Percentiles rank a stretch among this genome's conserved stretches.
Evolutionary conservation across 1,284 basidiomycete species (phyloP).

Genomic region (Moesziomyces aphidis): DNA sequence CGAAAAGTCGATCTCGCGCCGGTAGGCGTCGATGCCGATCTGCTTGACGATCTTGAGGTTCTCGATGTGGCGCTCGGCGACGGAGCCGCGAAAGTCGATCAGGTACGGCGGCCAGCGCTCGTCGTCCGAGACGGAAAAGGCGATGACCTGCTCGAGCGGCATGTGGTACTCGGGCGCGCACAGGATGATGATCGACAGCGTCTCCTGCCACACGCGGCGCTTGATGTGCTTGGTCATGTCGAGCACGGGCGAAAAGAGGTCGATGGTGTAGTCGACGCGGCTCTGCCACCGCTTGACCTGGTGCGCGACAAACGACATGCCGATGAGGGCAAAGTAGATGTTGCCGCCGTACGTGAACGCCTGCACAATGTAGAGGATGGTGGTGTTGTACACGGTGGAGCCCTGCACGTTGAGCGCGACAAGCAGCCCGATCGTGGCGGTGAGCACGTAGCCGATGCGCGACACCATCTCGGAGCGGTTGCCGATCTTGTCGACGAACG

Average conservation of each 20-base stretch:
- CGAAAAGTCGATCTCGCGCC: constrained; percentile 33
- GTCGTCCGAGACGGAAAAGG: constrained; percentile 74
- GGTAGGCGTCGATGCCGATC: constrained; percentile 46
- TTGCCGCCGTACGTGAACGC: constrained; percentile 49
- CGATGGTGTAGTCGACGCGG: constrained; percentile 82
- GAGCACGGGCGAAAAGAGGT: constrained; percentile 81
- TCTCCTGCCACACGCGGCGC: constrained; percentile 85
- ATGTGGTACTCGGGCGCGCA: constrained; percentile 76
- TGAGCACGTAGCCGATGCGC: constrained; percentile 77
- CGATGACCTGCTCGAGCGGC: constrained; percentile 74
- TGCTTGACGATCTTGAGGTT: constrained; percentile 76
- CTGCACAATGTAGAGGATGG: constrained; percentile 55
- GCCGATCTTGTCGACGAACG: constrained; percentile 79
- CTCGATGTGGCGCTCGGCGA: constrained; percentile 81
- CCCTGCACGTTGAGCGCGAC: constrained; percentile 63
- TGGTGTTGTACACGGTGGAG: constrained; percentile 56
- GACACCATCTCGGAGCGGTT: constrained; percentile 83
- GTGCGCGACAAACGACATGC: constrained; percentile 48
- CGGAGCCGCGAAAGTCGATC: constrained; percentile 76
- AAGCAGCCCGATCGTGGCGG: constrained; percentile 75
- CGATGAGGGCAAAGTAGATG: constrained; percentile 59
- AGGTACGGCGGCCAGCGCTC: constrained; percentile 79
- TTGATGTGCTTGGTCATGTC: constrained; percentile 77
- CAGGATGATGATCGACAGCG: constrained; percentile 77
- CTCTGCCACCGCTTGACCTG: constrained; percentile 72